These are phyloP conservation scores for Talaromyces rugulosus DNA, from an alignment of 2,329 filamentous ascomycete species.

Conservation along the genomic window DNA sequence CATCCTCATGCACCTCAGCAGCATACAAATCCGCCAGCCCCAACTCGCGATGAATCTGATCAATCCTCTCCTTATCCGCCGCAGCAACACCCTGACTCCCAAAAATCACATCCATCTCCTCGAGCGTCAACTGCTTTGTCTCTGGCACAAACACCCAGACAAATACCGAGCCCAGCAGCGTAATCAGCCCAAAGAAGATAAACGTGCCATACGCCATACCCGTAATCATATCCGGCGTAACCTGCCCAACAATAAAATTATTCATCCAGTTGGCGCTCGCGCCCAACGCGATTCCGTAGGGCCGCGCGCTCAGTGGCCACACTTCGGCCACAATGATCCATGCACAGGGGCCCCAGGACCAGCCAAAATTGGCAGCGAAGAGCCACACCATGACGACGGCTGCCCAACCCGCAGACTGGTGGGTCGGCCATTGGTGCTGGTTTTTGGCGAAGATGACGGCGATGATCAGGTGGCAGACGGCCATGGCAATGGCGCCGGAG, in stretches of 20 bases:
- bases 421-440: slow-evolving; percentile 52
- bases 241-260: slow-evolving; percentile 61
- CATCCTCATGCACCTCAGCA: slow-evolving; percentile 1
- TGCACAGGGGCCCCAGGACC: slow-evolving; percentile 67
- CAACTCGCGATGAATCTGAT: slow-evolving; percentile 67
- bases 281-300: slow-evolving; percentile 67
- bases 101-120: slow-evolving; percentile 57
- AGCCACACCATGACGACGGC: slow-evolving; percentile 58
- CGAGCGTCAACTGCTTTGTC: slow-evolving; percentile 50
- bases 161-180: slow-evolving; percentile 29
- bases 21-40: slow-evolving; percentile 44
- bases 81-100: slow-evolving; percentile 32
- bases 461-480: slow-evolving; percentile 63
- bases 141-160: slow-evolving; percentile 41
- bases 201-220: slow-evolving; percentile 60
- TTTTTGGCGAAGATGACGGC: slow-evolving; percentile 62
- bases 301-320: slow-evolving; percentile 65
- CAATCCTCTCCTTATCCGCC: slow-evolving; percentile 57
- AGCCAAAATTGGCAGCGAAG: slow-evolving; percentile 68
- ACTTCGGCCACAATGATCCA: slow-evolving; percentile 75
- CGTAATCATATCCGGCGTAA: slow-evolving; percentile 64
- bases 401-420: slow-evolving; percentile 63
- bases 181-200: slow-evolving; percentile 42
- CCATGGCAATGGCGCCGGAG: slow-evolving; percentile 62
- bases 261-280: slow-evolving; percentile 59